Evolutionary conservation across 352 stramenopile species (phyloP).

Genomic region (Phytophthora rubi): DNA sequence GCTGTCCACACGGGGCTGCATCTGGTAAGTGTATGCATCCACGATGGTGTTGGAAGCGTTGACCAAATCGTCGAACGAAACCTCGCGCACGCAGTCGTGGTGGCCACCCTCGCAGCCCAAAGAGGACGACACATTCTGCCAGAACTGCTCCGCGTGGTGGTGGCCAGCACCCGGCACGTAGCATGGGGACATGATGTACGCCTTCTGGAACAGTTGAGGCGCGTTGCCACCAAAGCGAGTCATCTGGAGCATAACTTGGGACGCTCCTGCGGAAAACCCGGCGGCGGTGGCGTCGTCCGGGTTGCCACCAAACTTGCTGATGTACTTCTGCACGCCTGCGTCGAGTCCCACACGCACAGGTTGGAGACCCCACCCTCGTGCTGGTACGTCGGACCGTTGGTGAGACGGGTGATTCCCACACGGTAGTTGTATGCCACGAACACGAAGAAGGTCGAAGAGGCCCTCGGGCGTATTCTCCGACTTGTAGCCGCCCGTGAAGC

Average conservation of each 20-base stretch:
- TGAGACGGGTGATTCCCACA: neutral
- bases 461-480: constrained; percentile 26
- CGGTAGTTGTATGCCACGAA: neutral
- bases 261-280: neutral
- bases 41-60: constrained; percentile 9
- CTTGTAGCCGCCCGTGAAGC: constrained; percentile 32
- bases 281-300: neutral
- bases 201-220: constrained; percentile 34
- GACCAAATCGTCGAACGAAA: constrained; percentile 8
- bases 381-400: neutral
- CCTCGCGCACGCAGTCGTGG: constrained; percentile 32
- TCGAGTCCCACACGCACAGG: constrained; percentile 30
- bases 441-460: constrained; percentile 19
- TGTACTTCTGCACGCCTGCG: constrained; percentile 44
- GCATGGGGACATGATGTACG: constrained; percentile 33
- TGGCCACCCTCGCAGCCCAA: constrained; percentile 25
- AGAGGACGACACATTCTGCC: constrained; percentile 34
- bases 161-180: constrained; percentile 32
- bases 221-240: constrained; percentile 34
- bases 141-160: constrained; percentile 34
- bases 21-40: constrained; percentile 13
- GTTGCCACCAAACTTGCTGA: constrained; percentile 28
- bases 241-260: constrained; percentile 30
- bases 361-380: neutral
- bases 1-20: constrained; percentile 27